Conservation (phyloP, 2,329 filamentous ascomycete genomes). For the Triangularia setosa region DNA sequence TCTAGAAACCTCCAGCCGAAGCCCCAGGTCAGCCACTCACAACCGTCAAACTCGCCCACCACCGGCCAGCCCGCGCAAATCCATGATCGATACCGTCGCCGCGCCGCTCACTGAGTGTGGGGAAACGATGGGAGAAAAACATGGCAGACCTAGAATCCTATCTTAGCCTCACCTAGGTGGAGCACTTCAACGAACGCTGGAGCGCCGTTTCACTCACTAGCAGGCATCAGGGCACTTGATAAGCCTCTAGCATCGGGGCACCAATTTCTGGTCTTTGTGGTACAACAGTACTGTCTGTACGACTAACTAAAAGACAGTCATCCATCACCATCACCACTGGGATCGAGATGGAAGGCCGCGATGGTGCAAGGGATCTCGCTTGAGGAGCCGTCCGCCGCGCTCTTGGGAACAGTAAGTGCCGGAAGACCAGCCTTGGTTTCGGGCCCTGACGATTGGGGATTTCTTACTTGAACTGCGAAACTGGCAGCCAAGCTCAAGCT, state of each 20-base stretch:
- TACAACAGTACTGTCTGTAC: too few species aligned
- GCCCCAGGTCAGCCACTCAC: conserved; percentile 8
- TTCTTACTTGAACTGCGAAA: neutral
- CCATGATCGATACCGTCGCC: neutral
- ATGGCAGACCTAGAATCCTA: neutral
- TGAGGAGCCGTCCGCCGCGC: conserved; percentile 9
- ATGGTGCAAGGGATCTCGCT: conserved; percentile 19
- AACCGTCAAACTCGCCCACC: neutral
- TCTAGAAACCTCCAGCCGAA: conserved; percentile 6
- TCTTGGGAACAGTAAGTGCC: conserved; percentile 20
- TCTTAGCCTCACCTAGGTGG: neutral
- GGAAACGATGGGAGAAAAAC: neutral
- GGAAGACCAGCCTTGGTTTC: conserved; percentile 13
- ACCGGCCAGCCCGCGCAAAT: neutral
- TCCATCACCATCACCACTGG: neutral
- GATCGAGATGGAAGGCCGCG: too few species aligned
- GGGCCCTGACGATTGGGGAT: conserved; percentile 5
- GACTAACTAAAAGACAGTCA: neutral
- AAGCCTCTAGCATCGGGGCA: neutral
- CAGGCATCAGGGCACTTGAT: neutral
- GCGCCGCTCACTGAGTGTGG: neutral
- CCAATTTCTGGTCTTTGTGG: neutral
- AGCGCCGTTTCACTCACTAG: neutral
- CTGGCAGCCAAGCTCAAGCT: neutral
- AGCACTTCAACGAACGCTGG: neutral